A percentile compares a stretch with the other conserved stretches of the same genome.
Conservation (phyloP, 1,139 yeast genomes). For the Eremothecium cymbalariae region DNA sequence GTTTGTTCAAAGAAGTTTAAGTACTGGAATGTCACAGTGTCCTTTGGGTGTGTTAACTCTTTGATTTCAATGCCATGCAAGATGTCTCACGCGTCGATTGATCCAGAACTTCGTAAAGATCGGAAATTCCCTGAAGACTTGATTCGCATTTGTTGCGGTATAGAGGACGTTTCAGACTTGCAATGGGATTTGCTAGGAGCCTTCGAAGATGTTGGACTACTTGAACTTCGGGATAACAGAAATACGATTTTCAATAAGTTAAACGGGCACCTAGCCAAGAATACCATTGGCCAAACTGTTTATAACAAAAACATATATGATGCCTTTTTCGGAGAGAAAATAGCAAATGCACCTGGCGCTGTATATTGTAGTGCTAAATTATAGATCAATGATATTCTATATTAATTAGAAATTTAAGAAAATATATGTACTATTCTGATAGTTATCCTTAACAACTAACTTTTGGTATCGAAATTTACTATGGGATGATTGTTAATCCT, state of each 20-base stretch:
- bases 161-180: constrained; percentile 39
- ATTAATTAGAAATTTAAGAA: too few species aligned
- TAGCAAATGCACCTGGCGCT: too few species aligned
- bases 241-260: constrained; percentile 18
- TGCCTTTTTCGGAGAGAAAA: too few species aligned
- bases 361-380: too few species aligned
- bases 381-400: too few species aligned
- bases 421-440: too few species aligned
- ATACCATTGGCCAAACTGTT: too few species aligned
- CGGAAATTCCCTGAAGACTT: constrained; percentile 89
- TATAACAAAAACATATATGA: too few species aligned
- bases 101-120: constrained; percentile 74
- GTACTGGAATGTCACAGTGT: constrained; percentile 82
- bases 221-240: constrained; percentile 27
- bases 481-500: too few species aligned
- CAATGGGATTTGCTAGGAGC: constrained; percentile 70
- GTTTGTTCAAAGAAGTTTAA: constrained; percentile 56
- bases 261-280: constrained; percentile 18
- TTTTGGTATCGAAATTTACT: too few species aligned
- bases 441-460: too few species aligned
- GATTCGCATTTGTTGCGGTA: constrained; percentile 82
- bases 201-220: constrained; percentile 49
- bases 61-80: constrained; percentile 86
- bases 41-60: constrained; percentile 91
- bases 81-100: constrained; percentile 97